Percentiles rank a stretch among this genome's conserved stretches.
These are phyloP conservation scores for Canavalia gladiata DNA, from an alignment of 306 rosid genomes.

Conservation along the genomic window DNA sequence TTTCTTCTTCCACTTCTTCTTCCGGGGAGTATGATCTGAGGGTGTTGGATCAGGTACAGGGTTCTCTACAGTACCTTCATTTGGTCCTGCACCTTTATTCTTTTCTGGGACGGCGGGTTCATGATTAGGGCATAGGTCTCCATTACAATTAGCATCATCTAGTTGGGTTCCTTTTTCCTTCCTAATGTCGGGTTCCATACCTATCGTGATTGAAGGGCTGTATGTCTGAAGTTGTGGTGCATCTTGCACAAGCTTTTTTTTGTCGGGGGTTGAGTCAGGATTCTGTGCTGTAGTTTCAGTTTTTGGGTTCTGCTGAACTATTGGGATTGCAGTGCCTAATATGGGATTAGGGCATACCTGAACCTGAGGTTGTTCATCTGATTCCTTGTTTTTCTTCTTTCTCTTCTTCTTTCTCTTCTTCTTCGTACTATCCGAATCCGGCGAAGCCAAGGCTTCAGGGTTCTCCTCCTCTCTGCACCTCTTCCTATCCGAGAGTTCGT, in stretches of 20 bases:
- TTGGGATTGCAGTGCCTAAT: not conserved
- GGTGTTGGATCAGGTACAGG: slow-evolving; percentile 55
- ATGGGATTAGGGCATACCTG: slow-evolving; percentile 34
- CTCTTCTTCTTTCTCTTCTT: slow-evolving; percentile 18
- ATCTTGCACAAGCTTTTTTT: not conserved
- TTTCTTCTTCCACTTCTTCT: slow-evolving; percentile 48
- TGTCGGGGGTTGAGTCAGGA: not conserved
- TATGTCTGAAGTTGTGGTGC: too few relatives aligned
- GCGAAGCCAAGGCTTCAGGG: slow-evolving; percentile 54
- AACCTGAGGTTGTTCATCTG: not conserved
- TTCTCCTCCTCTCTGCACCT: slow-evolving; percentile 42
- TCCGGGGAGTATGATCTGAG: slow-evolving; percentile 51
- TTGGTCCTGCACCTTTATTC: not conserved
- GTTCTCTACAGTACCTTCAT: not conserved
- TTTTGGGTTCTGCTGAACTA: not conserved
- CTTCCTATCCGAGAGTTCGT: not conserved
- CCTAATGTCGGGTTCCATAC: not conserved
- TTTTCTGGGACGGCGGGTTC: slow-evolving; percentile 5
- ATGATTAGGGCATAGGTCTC: not conserved
- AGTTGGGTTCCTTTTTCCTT: not conserved
- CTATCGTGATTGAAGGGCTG: too few relatives aligned
- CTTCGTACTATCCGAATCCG: not conserved
- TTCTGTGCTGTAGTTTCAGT: not conserved
- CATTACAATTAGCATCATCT: slow-evolving; percentile 21
- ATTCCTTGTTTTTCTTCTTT: slow-evolving; percentile 21